These are phyloP conservation scores for Neurospora sp. DNA, from an alignment of 495 filamentous ascomycete genomes.

Conservation along the genomic window DNA sequence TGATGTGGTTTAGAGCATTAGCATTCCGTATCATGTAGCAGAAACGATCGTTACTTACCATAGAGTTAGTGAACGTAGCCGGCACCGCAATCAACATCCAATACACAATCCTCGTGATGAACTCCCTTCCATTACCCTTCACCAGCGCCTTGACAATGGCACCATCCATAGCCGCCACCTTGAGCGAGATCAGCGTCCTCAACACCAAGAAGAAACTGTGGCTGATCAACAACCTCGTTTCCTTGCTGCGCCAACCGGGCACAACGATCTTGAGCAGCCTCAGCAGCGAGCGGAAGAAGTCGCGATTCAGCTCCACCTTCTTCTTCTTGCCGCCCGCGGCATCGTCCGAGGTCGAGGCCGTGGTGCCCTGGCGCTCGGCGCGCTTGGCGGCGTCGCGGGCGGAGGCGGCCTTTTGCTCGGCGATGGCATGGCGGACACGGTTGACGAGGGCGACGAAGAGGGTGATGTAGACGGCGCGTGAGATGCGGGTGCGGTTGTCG, in stretches of 20 bases:
- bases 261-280: conserved; percentile 77
- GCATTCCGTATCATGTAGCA: not conserved
- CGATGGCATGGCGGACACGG: conserved; percentile 82
- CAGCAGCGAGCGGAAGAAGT: conserved; percentile 84
- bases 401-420: conserved; percentile 85
- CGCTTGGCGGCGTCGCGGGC: conserved; percentile 56
- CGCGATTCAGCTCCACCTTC: conserved; percentile 86
- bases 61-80: conserved; percentile 97
- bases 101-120: conserved; percentile 82
- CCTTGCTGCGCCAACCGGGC: conserved; percentile 80
- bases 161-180: conserved; percentile 94
- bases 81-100: conserved; percentile 99
- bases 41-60: conserved; percentile 48
- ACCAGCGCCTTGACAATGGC: conserved; percentile 83
- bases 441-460: conserved; percentile 80
- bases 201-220: conserved; percentile 76
- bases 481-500: conserved; percentile 76
- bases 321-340: conserved; percentile 44
- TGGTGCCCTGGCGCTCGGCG: conserved; percentile 44
- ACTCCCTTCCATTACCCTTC: conserved; percentile 82
- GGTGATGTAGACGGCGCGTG: conserved; percentile 83
- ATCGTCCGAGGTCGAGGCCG: conserved; percentile 30
- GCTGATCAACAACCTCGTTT: conserved; percentile 72
- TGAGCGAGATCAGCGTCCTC: conserved; percentile 82
- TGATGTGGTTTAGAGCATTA: not conserved